Evolutionary conservation across 1,139 yeast genomes (phyloP), one percentile per base, ranked within the genome.

Genomic region (Yamadazyma trypodendri): DNA sequence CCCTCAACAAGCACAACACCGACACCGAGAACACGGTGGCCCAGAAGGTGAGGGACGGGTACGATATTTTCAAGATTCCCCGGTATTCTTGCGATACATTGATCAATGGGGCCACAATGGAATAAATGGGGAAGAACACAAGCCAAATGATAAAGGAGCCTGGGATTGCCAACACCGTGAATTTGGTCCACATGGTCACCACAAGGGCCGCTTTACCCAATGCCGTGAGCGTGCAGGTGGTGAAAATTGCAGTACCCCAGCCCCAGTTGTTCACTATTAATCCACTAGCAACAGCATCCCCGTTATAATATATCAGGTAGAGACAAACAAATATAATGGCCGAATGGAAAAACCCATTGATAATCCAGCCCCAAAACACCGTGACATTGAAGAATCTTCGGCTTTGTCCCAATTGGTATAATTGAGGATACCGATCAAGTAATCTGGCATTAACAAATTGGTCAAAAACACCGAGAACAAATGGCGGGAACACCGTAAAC

Each of bases 281-380:
- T 3, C 98, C 99, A 50, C 70, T 68, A 2, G 80, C 62, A 34
- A 86, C 66, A 24, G 79, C 79, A 51, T 81, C 75, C 23, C 94
- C 92, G 54, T 77, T 75, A 40, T 73, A 64, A 59, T 84, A 89
- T 32, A 90, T 82, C 50, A 79, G 75, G 40, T 75, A 74, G 9
- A 88, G 73, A 27, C 94, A 83, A 32, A 90, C 65, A 59, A 84
- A 94, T 12, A 89, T 82, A 9, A 94, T 68, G 2, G 89, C 87
- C 8, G 97, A 88, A 58, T 94, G 99, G 61, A 78, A 94, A 55
- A 94, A 92, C 1, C 98, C 99, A 60, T 94, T 94, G 35, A 81
- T 66, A 37, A 92, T 85, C 98, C 98, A 94, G 20, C 96, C 88
- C 97, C 97, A 92, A 60, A 94, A 94, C 33, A 89, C 90, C 6